These are phyloP conservation scores for Hypoxylon perforatum DNA, from an alignment of 495 filamentous ascomycete genomes.

Conservation along the genomic window DNA sequence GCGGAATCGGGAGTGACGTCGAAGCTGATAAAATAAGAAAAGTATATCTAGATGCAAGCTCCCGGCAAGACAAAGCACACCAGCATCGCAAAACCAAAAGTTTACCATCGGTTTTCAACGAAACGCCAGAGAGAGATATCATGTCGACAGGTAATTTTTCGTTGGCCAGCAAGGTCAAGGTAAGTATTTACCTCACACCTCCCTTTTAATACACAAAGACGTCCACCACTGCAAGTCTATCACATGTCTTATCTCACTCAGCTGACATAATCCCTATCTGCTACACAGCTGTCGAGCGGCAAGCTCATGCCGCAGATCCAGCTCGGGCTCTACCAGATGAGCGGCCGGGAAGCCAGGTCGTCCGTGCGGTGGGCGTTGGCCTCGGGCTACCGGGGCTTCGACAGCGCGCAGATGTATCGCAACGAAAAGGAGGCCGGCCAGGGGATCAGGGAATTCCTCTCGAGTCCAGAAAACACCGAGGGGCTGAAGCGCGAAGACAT, in stretches of 20 bases:
- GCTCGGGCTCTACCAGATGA: constrained; percentile 73
- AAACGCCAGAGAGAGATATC: not conserved
- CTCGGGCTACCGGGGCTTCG: constrained; percentile 61
- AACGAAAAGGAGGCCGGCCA: constrained; percentile 70
- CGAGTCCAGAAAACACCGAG: constrained; percentile 50
- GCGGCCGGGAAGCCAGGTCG: constrained; percentile 57
- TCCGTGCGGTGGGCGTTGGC: constrained; percentile 64
- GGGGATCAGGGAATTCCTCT: constrained; percentile 65
- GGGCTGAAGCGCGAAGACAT: constrained; percentile 67
- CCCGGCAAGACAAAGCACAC: not conserved
- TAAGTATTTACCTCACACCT: constrained; percentile 3
- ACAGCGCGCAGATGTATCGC: constrained; percentile 72
- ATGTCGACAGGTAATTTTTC: constrained; percentile 28
- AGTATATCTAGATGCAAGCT: no score
- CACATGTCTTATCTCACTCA: constrained; percentile 29
- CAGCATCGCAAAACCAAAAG: not conserved
- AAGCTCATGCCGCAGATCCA: constrained; percentile 71
- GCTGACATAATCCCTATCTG: constrained; percentile 34
- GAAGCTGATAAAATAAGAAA: constrained; percentile 6
- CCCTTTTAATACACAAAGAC: not conserved
- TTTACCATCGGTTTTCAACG: not conserved
- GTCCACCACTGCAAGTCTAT: not conserved
- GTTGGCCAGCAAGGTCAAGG: constrained; percentile 33
- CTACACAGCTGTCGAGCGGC: constrained; percentile 65
- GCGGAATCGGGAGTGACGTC: constrained; percentile 16